These are phyloP conservation scores for Fraxinus albicans DNA, from an alignment of 305 asterid genomes.

Conservation along the genomic window DNA sequence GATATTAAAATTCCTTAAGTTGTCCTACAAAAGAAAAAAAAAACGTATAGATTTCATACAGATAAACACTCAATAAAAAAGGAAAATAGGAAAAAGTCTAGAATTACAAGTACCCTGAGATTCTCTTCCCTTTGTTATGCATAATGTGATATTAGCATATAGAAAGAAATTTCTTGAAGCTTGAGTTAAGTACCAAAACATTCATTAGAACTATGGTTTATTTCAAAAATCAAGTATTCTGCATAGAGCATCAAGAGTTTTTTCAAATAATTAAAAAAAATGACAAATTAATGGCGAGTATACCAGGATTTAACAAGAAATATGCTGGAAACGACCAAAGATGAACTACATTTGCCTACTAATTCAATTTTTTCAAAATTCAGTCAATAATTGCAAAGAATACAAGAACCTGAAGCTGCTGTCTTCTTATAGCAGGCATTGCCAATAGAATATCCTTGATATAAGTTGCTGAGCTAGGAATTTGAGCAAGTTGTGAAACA, in stretches of 20 bases:
- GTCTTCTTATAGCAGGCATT: slow-evolving; percentile 77
- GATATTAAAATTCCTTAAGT: slow-evolving; percentile 4
- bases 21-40: neutral
- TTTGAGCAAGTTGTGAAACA: slow-evolving; percentile 95
- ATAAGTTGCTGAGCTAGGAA: slow-evolving; percentile 62
- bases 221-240: neutral
- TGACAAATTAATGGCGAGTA: neutral
- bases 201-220: neutral
- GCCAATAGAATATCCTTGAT: slow-evolving; percentile 74
- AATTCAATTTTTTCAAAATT: neutral
- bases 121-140: neutral
- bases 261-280: neutral
- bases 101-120: slow-evolving; percentile 1
- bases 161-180: slow-evolving; percentile 3
- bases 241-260: neutral
- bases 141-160: neutral
- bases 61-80: neutral
- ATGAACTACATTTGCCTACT: neutral
- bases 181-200: neutral
- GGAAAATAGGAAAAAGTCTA: neutral
- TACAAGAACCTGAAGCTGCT: slow-evolving; percentile 81
- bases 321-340: neutral
- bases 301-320: slow-evolving; percentile 7
- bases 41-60: neutral
- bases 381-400: slow-evolving; percentile 8